These are phyloP conservation scores for Trametes sanguinea DNA, from an alignment of 768 basidiomycete genomes.

Conservation along the genomic window DNA sequence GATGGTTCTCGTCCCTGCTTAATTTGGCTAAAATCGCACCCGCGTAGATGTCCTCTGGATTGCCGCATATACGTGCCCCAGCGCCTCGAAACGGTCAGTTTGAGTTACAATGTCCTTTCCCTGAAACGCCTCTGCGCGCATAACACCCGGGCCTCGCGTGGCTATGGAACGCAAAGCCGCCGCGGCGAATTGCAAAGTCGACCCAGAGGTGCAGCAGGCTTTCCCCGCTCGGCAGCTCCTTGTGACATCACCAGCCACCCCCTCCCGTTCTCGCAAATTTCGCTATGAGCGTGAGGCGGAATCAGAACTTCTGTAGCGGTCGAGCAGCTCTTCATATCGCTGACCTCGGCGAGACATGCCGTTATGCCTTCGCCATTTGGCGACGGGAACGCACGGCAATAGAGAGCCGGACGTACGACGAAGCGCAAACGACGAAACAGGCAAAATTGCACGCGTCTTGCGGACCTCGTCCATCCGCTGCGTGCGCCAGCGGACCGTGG, in stretches of 20 bases:
- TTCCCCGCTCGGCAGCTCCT: constrained; percentile 6
- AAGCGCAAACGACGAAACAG: constrained; percentile 2
- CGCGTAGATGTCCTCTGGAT: constrained; percentile 1
- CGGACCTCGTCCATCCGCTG: neutral
- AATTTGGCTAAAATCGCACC: constrained; percentile 7
- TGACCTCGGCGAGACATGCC: constrained; percentile 21
- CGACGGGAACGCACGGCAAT: constrained; percentile 15
- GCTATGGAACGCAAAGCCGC: constrained; percentile 4
- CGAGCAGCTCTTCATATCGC: constrained; percentile 21
- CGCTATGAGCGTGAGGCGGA: constrained; percentile 6
- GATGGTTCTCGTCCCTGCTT: constrained; percentile 7
- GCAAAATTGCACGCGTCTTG: constrained; percentile 5
- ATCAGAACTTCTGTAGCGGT: constrained; percentile 19
- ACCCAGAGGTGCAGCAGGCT: constrained; percentile 1
- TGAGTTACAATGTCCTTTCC: constrained; percentile 11
- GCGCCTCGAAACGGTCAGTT: constrained; percentile 21
- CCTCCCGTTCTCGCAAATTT: constrained; percentile 5
- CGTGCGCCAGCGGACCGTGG: neutral
- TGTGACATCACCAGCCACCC: constrained; percentile 15
- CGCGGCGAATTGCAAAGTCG: neutral
- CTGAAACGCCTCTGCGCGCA: constrained; percentile 14
- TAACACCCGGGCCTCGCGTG: constrained; percentile 1
- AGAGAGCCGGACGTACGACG: constrained; percentile 3
- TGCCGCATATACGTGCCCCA: constrained; percentile 9
- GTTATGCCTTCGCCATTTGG: constrained; percentile 9